Evolutionary conservation across 148 eudicot genomes (phyloP), one percentile per base, ranked within the genome.

Genomic region (Rhododendron griersonianum): DNA sequence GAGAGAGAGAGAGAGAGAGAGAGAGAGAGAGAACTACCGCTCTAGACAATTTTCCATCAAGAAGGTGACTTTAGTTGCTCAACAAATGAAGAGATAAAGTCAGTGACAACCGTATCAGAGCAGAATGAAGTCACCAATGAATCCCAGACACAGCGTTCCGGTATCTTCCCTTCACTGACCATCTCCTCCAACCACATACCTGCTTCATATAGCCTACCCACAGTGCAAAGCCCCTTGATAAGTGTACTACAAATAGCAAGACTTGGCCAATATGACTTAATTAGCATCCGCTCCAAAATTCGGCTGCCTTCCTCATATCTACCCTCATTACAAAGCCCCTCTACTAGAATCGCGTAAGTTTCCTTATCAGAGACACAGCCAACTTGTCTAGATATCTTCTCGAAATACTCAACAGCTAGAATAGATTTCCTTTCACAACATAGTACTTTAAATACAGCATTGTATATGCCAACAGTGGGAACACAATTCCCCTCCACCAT

Each of bases 181-280:
- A 96, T 96, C 93, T 96, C 98, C 85, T 96, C 99, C 87, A 95
- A 87, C 98, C 98, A 96, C 91, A 92, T 84, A 79, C 87, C 89
- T 19, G 96, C 98, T 90, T 92, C 93, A 77, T 95, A 95, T 75
- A 84, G 84, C 86, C 92, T 92, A 19, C 89, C 88, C 25, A 86
- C 63, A 3, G 85, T 81, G 86, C 95, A 94, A 86, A 96, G 96
- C 19, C 99, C 99, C 83, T n/a, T 86, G 71, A 96, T 93, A 51
- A 95, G 83, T 82, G 84, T 90, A 83, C 41, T 89, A 63, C 79
- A 93, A n/a, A 87, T 90, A 2, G 85, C 83, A 48, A 30, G 75
- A 35, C 86, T 85, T 71, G 98, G 98, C 92, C 95, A 92, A 79
- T 84, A 89, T 23, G 91, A 86, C 81, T 85, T 92, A 48, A 89